These are phyloP conservation scores for Penstemon davidsonii DNA, from an alignment of 257 asterid species.

Conservation along the genomic window DNA sequence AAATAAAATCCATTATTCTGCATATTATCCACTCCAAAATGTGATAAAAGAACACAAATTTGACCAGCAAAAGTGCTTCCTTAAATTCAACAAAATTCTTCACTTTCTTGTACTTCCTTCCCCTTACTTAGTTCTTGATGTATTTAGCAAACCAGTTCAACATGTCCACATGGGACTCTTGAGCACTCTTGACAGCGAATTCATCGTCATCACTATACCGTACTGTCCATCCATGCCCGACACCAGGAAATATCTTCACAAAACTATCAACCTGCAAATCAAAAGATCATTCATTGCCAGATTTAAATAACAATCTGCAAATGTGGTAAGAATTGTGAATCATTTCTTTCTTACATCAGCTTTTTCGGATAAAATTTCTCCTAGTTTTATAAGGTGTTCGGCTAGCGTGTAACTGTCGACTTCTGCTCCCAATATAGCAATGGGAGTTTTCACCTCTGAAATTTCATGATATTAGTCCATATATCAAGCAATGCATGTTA, in stretches of 20 bases:
- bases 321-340: background rate
- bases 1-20: too few species aligned
- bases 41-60: too few species aligned
- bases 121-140: conserved; percentile 39
- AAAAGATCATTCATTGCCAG: background rate
- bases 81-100: too few species aligned
- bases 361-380: conserved; percentile 44
- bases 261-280: conserved; percentile 56
- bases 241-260: conserved; percentile 67
- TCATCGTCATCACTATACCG: conserved; percentile 50
- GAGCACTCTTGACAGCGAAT: conserved; percentile 48
- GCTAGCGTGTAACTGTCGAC: conserved; percentile 41
- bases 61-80: too few species aligned
- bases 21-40: too few species aligned
- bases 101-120: too few species aligned
- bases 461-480: conserved; percentile 7
- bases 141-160: conserved; percentile 54
- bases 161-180: conserved; percentile 62
- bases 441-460: conserved; percentile 60
- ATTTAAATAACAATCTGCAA: background rate
- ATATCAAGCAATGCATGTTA: background rate
- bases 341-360: conserved; percentile 34
- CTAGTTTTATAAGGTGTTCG: conserved; percentile 41
- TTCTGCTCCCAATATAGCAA: conserved; percentile 67
- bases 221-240: conserved; percentile 66